phyloP scores from a whole-genome alignment of 441 rosid species.

The Erodium trifolium region DNA sequence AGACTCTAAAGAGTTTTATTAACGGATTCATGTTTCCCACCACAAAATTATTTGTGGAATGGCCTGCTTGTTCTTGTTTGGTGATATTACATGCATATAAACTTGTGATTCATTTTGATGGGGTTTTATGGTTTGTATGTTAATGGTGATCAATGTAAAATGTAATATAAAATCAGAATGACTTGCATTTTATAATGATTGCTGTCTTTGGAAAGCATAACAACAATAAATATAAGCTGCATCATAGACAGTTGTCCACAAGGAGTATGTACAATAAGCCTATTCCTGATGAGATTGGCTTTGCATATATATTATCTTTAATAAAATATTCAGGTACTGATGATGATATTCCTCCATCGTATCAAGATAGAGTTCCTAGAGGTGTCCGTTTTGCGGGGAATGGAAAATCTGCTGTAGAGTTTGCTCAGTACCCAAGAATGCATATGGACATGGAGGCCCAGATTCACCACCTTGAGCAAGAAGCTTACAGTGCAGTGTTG shows the following conservation, averaged over 20 bases:
- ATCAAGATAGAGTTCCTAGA: constrained; percentile 30
- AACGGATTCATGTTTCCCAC: too few species aligned
- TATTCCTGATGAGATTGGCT: constrained; percentile 4
- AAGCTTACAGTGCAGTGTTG: constrained; percentile 80
- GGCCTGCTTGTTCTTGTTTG: too few species aligned
- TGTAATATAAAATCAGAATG: too few species aligned
- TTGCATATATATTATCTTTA: constrained; percentile 9
- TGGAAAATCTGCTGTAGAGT: constrained; percentile 44
- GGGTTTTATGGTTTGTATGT: too few species aligned
- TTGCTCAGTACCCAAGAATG: constrained; percentile 30
- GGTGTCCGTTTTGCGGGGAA: constrained; percentile 33
- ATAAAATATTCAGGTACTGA: constrained; percentile 39
- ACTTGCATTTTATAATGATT: too few species aligned
- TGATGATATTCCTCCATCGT: constrained; percentile 38
- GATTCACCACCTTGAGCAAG: constrained; percentile 89
- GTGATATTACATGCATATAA: too few species aligned
- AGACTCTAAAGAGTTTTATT: too few species aligned
- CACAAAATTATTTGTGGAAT: too few species aligned
- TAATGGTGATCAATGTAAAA: too few species aligned
- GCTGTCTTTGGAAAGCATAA: neutral
- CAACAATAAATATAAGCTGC: neutral
- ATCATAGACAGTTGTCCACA: neutral
- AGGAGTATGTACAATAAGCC: constrained; percentile 3
- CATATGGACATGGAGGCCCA: constrained; percentile 66
- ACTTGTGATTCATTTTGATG: too few species aligned